phyloP scores from a whole-genome alignment of 331 rosid genomes.

The Malus hybrid region DNA sequence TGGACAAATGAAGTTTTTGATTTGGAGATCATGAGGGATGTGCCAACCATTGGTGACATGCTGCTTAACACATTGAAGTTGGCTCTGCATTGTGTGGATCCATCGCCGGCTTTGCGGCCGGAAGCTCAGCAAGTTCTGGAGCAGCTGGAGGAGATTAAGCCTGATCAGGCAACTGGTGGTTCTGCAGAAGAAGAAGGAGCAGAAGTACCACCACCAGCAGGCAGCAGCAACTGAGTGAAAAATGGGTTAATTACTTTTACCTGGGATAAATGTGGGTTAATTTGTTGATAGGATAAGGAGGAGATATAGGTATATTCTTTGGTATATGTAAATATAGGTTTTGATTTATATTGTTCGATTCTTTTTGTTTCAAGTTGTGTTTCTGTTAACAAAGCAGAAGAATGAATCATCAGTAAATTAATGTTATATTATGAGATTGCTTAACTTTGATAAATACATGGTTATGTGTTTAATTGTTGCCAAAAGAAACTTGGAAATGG shows the following conservation, averaged over 20 bases:
- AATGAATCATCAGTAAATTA: not conserved
- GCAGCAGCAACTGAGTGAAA: constrained; percentile 29
- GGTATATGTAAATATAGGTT: constrained; percentile 14
- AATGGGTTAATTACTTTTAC: not conserved
- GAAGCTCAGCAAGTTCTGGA: constrained; percentile 68
- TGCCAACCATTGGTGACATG: constrained; percentile 61
- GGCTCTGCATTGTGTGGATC: constrained; percentile 93
- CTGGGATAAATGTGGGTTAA: not conserved
- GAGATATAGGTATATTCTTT: not conserved
- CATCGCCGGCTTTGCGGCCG: constrained; percentile 73
- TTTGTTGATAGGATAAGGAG: not conserved
- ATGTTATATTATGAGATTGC: not conserved
- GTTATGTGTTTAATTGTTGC: too few relatives aligned
- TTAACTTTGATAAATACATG: not conserved
- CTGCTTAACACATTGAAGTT: constrained; percentile 76
- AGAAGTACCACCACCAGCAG: constrained; percentile 8
- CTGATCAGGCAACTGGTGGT: constrained; percentile 32
- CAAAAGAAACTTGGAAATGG: too few relatives aligned
- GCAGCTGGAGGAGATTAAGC: constrained; percentile 68
- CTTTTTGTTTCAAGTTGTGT: constrained; percentile 15
- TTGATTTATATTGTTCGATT: constrained; percentile 4
- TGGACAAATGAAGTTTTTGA: constrained; percentile 98
- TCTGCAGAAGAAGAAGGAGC: constrained; percentile 33
- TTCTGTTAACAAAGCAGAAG: constrained; percentile 2
- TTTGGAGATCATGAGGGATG: constrained; percentile 88